Evolutionary conservation across 345 rosid species (phyloP), one percentile per base, ranked within the genome.

Genomic region (Moricandia moricandioides): DNA sequence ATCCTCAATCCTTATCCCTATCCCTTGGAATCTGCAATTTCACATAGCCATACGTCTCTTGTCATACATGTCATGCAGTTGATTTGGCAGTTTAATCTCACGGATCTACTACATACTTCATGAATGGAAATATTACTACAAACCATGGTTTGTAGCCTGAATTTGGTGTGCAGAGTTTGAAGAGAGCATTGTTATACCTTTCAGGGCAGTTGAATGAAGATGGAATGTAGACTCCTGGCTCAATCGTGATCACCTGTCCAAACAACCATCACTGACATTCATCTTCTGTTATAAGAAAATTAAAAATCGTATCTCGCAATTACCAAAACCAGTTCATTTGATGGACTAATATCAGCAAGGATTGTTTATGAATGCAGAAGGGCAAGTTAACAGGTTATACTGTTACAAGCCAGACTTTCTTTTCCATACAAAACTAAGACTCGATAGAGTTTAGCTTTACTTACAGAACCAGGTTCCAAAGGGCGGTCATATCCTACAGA

Each of bases 1-100:
- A 80, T 95, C 99, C 78, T 95, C 99, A 7, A 92, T 92, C 87
- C 99, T 86, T 82, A 95, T 84, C 30, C 99, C 99, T 11, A 80
- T 88, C 67, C 96, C 97, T 78, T 69, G 84, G 71, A 84, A 90
- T 86, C 97, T 92, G 84, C 81, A 85, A 59, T 45, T 12, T 66
- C 24, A 66, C 57, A 39, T 30, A 13, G 61, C 6, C 34, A 35
- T 26, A 18, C 6, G 45, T 26, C 12, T 47, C 13, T 54, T 65
- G 13, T 45, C 49, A 62, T 62, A 56, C 35, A 52, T 37, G 63
- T 68, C 56, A 27, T 24, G 9, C 10, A 29, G 67, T 74, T 67
- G 35, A 74, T 56, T 65, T 65, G 65, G n/a, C 51, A 8, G 26
- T 39, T 24, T 30, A 57, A 16, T 57, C 31, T 29, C 49, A 16